Evolutionary conservation across 2,329 filamentous ascomycete species (phyloP).

Genomic region (Curvularia lunata): DNA sequence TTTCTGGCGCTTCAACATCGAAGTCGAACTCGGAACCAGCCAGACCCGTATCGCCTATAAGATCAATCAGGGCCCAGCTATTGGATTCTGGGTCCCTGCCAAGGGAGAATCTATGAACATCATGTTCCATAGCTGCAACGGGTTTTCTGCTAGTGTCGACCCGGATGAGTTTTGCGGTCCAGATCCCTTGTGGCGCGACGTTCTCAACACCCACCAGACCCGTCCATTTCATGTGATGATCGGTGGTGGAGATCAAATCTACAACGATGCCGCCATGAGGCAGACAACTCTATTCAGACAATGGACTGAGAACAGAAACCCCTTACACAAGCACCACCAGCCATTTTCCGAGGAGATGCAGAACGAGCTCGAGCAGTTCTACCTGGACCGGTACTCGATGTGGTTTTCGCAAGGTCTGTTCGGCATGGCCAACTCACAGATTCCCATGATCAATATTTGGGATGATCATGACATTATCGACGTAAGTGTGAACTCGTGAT

Average conservation of each 20-base stretch:
- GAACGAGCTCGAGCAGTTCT: conserved; percentile 85
- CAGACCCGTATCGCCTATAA: conserved; percentile 93
- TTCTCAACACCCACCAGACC: conserved; percentile 89
- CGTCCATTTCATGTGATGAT: conserved; percentile 98
- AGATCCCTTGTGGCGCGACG: conserved; percentile 95
- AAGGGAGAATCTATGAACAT: conserved; percentile 90
- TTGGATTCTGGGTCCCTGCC: conserved; percentile 93
- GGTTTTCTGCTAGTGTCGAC: conserved; percentile 83
- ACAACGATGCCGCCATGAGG: conserved; percentile 83
- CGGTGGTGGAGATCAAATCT: conserved; percentile 95
- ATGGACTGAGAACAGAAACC: conserved; percentile 83
- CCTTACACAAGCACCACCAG: conserved; percentile 76
- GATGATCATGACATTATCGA: conserved; percentile 78
- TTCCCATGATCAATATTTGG: conserved; percentile 98
- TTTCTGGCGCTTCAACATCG: conserved; percentile 97
- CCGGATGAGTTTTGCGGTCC: conserved; percentile 84
- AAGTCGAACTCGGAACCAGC: conserved; percentile 78
- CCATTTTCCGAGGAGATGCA: conserved; percentile 84
- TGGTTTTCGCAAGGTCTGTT: conserved; percentile 98
- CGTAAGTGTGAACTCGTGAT: conserved; percentile 48
- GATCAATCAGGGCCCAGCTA: conserved; percentile 87
- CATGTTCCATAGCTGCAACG: conserved; percentile 98
- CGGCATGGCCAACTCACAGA: conserved; percentile 88
- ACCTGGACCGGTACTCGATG: conserved; percentile 83
- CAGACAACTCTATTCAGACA: conserved; percentile 78